A percentile compares a stretch with the other conserved stretches of the same genome.
These are phyloP conservation scores for Vitis hybrid DNA, from an alignment of 177 flowering plant genomes.

Conservation along the genomic window DNA sequence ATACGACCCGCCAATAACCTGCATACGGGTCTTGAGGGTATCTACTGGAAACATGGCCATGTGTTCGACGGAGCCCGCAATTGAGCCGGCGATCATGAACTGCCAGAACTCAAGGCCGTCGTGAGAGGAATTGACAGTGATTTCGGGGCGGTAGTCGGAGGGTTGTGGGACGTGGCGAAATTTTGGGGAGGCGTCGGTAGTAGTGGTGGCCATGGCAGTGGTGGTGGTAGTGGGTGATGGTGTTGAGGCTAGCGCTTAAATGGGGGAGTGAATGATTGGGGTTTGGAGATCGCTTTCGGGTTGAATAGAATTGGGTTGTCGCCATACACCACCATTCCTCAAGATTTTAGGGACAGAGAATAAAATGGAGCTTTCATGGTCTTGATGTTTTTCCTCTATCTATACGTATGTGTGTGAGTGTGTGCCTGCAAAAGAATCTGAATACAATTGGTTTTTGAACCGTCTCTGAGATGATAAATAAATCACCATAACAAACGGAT, in stretches of 20 bases:
- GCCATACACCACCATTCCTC: slow-evolving; percentile 2
- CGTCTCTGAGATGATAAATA: too few relatives aligned
- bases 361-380: too few relatives aligned
- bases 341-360: too few relatives aligned
- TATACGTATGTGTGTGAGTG: too few relatives aligned
- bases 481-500: too few relatives aligned
- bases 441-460: too few relatives aligned
- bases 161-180: neutral
- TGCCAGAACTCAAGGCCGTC: slow-evolving; percentile 62
- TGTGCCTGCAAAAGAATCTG: too few relatives aligned
- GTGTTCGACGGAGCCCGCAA: slow-evolving; percentile 69
- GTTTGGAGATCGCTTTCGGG: slow-evolving; percentile 19
- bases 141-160: slow-evolving; percentile 10
- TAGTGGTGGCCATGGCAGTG: slow-evolving; percentile 16
- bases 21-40: slow-evolving; percentile 66
- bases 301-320: slow-evolving; percentile 12
- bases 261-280: slow-evolving; percentile 4
- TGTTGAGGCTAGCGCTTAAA: slow-evolving; percentile 1
- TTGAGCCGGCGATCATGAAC: slow-evolving; percentile 65
- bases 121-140: slow-evolving; percentile 17
- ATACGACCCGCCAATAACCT: slow-evolving; percentile 31
- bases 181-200: slow-evolving; percentile 15
- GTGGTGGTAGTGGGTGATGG: slow-evolving; percentile 1
- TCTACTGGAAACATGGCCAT: slow-evolving; percentile 77
- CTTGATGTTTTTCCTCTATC: too few relatives aligned